Evolutionary conservation across 1,139 yeast species (phyloP), one percentile per base, ranked within the genome.

Genomic region (Yamadazyma buinensis): DNA sequence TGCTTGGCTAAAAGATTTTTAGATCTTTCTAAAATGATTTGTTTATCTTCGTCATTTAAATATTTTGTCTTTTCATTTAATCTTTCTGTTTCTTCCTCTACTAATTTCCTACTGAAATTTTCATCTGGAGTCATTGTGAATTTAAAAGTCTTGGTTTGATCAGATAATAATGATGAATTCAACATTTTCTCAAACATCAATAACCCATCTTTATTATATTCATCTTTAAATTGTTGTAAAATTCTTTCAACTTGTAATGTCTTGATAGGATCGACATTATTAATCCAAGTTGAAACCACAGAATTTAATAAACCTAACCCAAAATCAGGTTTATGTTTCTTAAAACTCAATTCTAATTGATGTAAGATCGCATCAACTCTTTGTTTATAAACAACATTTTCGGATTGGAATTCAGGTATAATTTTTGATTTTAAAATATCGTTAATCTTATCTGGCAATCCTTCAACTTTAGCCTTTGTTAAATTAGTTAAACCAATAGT

Each of bases 401-500:
- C 51, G 4, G 54, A 47, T 12, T 57, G 51, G 15, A 76, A 55
- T 26, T 72, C 72, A 2, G 76, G 72, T 11, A 67, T 34, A 7
- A 67, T 64, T 19, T 55, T 57, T 2, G 49, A 42, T 0, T 38
- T 36, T 12, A 81, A 57, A 13, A 76, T 65, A 1, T 61, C 59
- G 13, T 55, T 43, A 5, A 87, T 69, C 10, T 67, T 70, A 0
- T 50, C 46, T 37, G 76, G 75, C 23, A 78, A 62, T 15, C 53
- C 58, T 2, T 65, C 60, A 2, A 75, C 68, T 29, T 77, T 75
- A 21, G 71, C 71, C 24, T 66, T 58, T 7, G 74, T 59, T 33
- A 88, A 67, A 9, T 95, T 95, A 52, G 84, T 94, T 22, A 87
- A 67, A 5, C 99, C 99, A 38, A 92, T 65, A 2, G 95, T 83